A percentile compares a stretch with the other conserved stretches of the same genome.
These are phyloP conservation scores for Marchantia polymorpha DNA, from an alignment of 225 moss, liverwort and hornwort species.

Conservation along the genomic window DNA sequence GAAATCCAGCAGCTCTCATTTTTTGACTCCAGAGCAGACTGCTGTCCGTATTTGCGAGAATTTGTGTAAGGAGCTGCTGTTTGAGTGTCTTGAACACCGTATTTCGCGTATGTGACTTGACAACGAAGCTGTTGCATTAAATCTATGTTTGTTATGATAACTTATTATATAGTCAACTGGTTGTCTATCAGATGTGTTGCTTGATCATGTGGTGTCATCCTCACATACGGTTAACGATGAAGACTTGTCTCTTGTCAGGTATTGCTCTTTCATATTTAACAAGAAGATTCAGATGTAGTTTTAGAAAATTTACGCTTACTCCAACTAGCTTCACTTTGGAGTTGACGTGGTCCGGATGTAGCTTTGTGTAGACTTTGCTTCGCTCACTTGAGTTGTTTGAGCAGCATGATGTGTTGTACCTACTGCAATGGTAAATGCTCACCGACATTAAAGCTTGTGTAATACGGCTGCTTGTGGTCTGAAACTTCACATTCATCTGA, in stretches of 20 bases:
- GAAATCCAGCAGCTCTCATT: slow-evolving; percentile 54
- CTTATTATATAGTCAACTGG: background rate
- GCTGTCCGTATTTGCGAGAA: slow-evolving; percentile 97
- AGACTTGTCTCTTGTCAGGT: slow-evolving; percentile 97
- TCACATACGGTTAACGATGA: slow-evolving; percentile 90
- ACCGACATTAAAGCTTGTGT: no score
- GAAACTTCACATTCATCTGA: no score
- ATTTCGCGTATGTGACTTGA: background rate
- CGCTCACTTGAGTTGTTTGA: no score
- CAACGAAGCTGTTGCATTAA: background rate
- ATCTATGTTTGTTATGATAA: background rate
- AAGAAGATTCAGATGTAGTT: no score
- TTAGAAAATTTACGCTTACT: no score
- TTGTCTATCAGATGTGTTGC: slow-evolving; percentile 68
- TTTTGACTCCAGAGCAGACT: slow-evolving; percentile 78
- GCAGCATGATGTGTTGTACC: no score
- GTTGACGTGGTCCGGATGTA: no score
- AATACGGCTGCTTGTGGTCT: no score
- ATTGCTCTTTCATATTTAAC: slow-evolving; percentile 5
- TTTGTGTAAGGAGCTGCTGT: slow-evolving; percentile 56
- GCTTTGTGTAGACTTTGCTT: no score
- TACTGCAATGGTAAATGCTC: no score
- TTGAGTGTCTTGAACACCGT: background rate
- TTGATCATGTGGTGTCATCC: slow-evolving; percentile 89
- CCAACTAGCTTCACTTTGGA: no score